phyloP scores from a whole-genome alignment of 164 flowering plant genomes.

The Vitis rupestris region DNA sequence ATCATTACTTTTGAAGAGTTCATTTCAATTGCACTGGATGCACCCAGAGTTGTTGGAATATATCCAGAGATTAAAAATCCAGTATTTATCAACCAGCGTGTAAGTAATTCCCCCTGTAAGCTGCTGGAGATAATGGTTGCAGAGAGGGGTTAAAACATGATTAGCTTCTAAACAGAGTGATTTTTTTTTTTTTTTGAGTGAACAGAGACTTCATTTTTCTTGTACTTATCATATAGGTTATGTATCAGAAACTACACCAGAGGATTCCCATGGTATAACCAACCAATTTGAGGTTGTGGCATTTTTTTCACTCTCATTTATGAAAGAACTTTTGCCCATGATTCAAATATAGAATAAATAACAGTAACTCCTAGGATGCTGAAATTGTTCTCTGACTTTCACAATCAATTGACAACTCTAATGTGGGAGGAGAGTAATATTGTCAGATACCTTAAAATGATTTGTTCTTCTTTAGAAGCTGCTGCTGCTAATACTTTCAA shows the following conservation, averaged over 20 bases:
- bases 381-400: too few species aligned
- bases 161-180: neutral
- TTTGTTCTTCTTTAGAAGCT: neutral
- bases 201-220: neutral
- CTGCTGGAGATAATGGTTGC: neutral
- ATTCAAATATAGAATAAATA: too few species aligned
- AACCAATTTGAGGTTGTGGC: neutral
- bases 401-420: too few species aligned
- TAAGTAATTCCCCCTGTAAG: conserved; percentile 35
- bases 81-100: conserved; percentile 84
- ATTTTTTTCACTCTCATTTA: too few species aligned
- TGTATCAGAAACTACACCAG: neutral
- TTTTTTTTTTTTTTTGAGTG: too few species aligned
- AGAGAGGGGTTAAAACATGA: too few species aligned
- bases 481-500: neutral
- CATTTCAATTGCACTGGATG: conserved; percentile 89
- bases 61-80: conserved; percentile 99
- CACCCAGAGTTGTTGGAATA: conserved; percentile 92
- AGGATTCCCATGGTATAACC: neutral
- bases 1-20: conserved; percentile 95
- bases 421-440: neutral
- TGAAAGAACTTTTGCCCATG: neutral
- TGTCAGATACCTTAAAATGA: neutral
- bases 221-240: neutral
- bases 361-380: too few species aligned